Evolutionary conservation across 345 rosid genomes (phyloP), one percentile per base, ranked within the genome.

Genomic region (Citrus unshiu): DNA sequence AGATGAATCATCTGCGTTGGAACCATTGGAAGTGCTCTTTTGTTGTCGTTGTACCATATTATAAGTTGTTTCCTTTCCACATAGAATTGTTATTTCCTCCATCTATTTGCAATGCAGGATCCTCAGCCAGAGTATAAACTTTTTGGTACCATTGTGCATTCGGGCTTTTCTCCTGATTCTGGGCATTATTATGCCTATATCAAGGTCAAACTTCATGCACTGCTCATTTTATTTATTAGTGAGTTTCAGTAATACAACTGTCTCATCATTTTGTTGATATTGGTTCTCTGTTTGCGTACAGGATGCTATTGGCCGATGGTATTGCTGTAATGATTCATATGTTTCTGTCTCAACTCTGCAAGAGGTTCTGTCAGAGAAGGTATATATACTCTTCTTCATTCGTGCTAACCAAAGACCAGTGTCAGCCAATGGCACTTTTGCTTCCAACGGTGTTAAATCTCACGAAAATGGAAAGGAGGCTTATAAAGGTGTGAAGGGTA

Each of bases 131-230:
- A 93, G 79, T 97, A 97, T 85, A 89, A 88, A 81, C 98, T 97
- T 76, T 97, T 97, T 83, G 99, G 96, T 75, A 91, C 95, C 72
- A 94, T 97, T 82, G 99, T 97, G 78, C 99, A 97, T 83, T 87
- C 98, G 12, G 98, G 99, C 72, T 84, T 74, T 85, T 92, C 98
- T 7, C 92, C 92, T 5, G 98, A 97, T 80, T 94, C 98, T 51
- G 99, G 99, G 51, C 99, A 97, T 80, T 97, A 97, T 81, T 92
- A 94, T 85, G 96, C 99, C 80, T 97, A 94, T 80, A 90, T 97
- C 65, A 97, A 97, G 98, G 99, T 90, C 61, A 13, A 54, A 70
- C 22, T 71, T 34, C 24, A 12, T 65, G 32, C 29, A 37, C 62
- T 77, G 66, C 70, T 72, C 64, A 70, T 70, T 77, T 43, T 73